Percentiles rank a stretch among this genome's conserved stretches.
Evolutionary conservation across 345 rosid species (phyloP).

Genomic region (Linum tenue): DNA sequence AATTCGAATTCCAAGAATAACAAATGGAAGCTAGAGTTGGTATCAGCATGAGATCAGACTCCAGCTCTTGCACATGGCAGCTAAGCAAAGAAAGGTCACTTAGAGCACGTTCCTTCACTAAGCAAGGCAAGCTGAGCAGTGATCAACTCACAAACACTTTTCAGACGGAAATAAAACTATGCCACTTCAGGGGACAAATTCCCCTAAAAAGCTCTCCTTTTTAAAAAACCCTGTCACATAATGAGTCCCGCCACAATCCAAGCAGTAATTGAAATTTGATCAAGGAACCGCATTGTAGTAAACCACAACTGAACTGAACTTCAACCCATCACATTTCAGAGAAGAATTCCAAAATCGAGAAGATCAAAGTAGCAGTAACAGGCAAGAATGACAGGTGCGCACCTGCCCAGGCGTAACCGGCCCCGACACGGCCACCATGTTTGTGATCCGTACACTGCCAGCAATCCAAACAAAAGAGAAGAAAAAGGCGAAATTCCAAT

Average conservation of each 20-base stretch:
- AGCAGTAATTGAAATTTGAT: neutral
- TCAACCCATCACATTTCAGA: too few species aligned
- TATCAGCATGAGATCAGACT: neutral
- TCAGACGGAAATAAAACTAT: neutral
- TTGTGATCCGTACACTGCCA: conserved; percentile 10
- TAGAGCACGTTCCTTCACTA: neutral
- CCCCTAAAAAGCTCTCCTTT: neutral
- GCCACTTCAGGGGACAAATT: neutral
- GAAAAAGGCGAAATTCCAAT: neutral
- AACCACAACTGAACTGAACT: too few species aligned
- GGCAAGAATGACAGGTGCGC: neutral
- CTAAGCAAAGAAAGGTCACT: neutral
- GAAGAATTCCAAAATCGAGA: neutral
- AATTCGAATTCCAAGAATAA: too few species aligned
- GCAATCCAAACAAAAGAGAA: conserved; percentile 12
- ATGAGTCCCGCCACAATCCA: neutral
- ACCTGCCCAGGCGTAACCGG: conserved; percentile 89
- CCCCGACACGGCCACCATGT: conserved; percentile 52
- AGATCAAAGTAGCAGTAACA: neutral
- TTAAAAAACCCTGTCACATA: neutral
- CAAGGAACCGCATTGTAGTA: too few species aligned
- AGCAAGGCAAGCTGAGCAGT: neutral
- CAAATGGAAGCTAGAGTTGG: too few species aligned
- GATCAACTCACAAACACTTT: neutral
- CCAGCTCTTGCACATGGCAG: neutral